Evolutionary conservation across 2,329 filamentous ascomycete genomes (phyloP).

Genomic region (Gremmenia infestans): DNA sequence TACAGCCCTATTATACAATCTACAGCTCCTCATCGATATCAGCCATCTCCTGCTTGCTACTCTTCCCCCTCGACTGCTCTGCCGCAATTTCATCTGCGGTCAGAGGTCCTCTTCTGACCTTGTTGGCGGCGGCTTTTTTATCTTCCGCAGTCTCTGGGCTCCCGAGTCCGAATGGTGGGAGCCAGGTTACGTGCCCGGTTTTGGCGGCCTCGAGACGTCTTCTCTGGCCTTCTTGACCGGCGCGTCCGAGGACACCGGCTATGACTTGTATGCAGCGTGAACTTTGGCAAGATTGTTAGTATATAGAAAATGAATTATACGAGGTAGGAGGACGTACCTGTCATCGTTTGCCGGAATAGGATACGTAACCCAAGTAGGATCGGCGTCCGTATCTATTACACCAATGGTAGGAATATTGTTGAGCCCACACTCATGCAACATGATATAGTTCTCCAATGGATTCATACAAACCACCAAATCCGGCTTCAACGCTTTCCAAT

Average conservation of each 20-base stretch:
- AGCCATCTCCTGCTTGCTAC: neutral
- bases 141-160: slow-evolving; percentile 17
- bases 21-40: neutral
- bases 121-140: neutral
- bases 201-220: slow-evolving; percentile 59
- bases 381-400: slow-evolving; percentile 86
- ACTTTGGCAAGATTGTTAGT: slow-evolving; percentile 44
- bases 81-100: neutral
- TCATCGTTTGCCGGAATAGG: slow-evolving; percentile 96
- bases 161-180: slow-evolving; percentile 32
- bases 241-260: slow-evolving; percentile 77
- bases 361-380: slow-evolving; percentile 93
- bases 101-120: neutral
- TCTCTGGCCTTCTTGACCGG: slow-evolving; percentile 71
- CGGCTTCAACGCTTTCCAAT: slow-evolving; percentile 66
- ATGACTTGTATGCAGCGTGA: slow-evolving; percentile 77
- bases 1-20: neutral
- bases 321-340: slow-evolving; percentile 50
- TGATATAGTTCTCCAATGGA: slow-evolving; percentile 82
- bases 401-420: slow-evolving; percentile 91
- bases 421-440: slow-evolving; percentile 86
- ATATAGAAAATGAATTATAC: neutral
- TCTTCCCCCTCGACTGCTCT: neutral
- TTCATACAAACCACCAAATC: slow-evolving; percentile 93
- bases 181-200: slow-evolving; percentile 60